Evolutionary conservation across 2,329 filamentous ascomycete genomes (phyloP), one percentile per base, ranked within the genome.

Genomic region (Colletotrichum incanum): DNA sequence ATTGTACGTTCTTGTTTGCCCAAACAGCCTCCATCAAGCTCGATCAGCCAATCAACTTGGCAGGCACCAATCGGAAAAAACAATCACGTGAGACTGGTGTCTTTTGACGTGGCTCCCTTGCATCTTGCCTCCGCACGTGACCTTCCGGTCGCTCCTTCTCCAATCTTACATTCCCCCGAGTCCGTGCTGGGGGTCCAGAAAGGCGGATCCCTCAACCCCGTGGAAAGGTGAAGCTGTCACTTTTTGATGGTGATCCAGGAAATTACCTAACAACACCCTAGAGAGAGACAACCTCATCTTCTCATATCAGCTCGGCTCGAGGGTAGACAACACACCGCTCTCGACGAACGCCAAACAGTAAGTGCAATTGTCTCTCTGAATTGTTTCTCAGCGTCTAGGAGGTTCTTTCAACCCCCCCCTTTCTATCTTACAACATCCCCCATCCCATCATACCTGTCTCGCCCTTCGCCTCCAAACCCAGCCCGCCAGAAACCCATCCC

Each of bases 151-250:
- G 52, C 20, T 16, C 5, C 39, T 49, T 23, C 59, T 34, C 61
- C 61, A 34, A 23, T 54, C 18, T 34, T 43, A 47, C 58, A 45
- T 72, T 63, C 37, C 50, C 54, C 67, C 47, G 55, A 71, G 23
- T 56, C 65, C 67, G 56, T 61, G 47, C 56, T 55, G 49, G 64
- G 16, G 20, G 23, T 5, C 20, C 23, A 50, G 23, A 58, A 58
- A 41, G 50, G 59, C 26, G 65, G 65, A 41, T 43, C 65, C 63
- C n/a, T 58, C 43, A n/a, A 50, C 37, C n/a, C 56, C 49, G 49
- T 49, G 43, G 26, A 49, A 71, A 47, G 16, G 65, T 47, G 69
- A 72, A 69, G 70, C 65, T 69, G 70, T 72, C 65, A 72, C 70
- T 65, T 70, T 70, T 72, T 20, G 34, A 72, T 31, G 60, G 37